Evolutionary conservation across 1,284 basidiomycete genomes (phyloP).

Genomic region (Sporisorium iseilematis-ciliati): DNA sequence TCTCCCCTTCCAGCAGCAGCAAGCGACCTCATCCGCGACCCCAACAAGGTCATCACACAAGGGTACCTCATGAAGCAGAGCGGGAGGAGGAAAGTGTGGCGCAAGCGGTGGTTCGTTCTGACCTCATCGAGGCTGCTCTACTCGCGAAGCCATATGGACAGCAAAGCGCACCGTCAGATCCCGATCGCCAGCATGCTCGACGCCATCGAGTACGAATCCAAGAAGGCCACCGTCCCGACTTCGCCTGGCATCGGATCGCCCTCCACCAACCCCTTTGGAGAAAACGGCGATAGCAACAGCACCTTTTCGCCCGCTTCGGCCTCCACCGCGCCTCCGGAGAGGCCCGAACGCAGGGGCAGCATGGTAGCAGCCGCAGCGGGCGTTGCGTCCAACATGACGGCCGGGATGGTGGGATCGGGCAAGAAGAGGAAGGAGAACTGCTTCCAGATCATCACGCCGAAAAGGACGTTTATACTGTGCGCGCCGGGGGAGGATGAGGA

Average conservation of each 20-base stretch:
- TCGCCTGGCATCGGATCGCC: constrained; percentile 45
- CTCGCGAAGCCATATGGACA: constrained; percentile 73
- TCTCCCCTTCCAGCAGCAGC: constrained; percentile 17
- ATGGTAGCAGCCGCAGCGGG: constrained; percentile 52
- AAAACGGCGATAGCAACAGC: constrained; percentile 24
- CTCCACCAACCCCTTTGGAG: constrained; percentile 35
- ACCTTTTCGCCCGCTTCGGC: constrained; percentile 18
- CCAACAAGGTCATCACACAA: constrained; percentile 70
- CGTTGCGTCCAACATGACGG: constrained; percentile 49
- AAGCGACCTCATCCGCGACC: constrained; percentile 53
- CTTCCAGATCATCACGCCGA: constrained; percentile 96
- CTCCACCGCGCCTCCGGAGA: constrained; percentile 15
- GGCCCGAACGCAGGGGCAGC: constrained; percentile 41
- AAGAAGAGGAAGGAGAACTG: constrained; percentile 74
- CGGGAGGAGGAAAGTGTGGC: constrained; percentile 90
- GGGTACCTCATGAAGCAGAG: constrained; percentile 98
- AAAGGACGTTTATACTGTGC: constrained; percentile 87
- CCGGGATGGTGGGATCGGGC: constrained; percentile 31
- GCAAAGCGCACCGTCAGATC: constrained; percentile 86
- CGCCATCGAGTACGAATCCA: constrained; percentile 81
- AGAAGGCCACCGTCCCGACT: constrained; percentile 57
- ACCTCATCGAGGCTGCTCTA: constrained; percentile 69
- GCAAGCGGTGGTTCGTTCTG: constrained; percentile 77
- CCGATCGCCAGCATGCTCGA: constrained; percentile 88
- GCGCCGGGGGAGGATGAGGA: constrained; percentile 98